Evolutionary conservation across 2,329 filamentous ascomycete genomes (phyloP), one percentile per base, ranked within the genome.

Genomic region (Cyanodermella asteris): DNA sequence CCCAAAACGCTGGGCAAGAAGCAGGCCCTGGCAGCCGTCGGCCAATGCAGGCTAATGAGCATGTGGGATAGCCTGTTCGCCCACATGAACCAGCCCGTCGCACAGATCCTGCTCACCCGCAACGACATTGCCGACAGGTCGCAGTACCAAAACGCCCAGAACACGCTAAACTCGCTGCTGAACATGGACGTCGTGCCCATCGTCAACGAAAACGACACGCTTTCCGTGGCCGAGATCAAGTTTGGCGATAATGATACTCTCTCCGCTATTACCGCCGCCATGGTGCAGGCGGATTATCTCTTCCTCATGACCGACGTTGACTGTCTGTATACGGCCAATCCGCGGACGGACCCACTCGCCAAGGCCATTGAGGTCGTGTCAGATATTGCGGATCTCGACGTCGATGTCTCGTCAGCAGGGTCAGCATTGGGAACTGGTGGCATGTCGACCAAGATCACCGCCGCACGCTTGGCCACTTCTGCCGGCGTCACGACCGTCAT

Each of bases 221-320:
- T 97, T 27, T 80, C 82, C 13, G 87, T 97, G 35, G 77, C 84
- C 22, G 87, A 97, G 61, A 97, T 97, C 54, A 94, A 94, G 57
- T 97, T 97, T 44, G 87, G 87, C 36, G 87, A 97, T 57, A 97
- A 97, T 40, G 87, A 97, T 49, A 97, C 87, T 2, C 59, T 97
- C 23, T 91, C 81, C 8, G 87, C 87, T 29, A 93, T 97, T 38
- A 91, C 87, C 1, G 80, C 87, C 1, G 87, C 76, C 36, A 94
- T 94, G 81, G 77, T 94, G 12, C 80, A 91, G 41, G 87, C 87
- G 25, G 82, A 97, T 42, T 78, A 91, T 40, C 61, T 97, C 7
- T 97, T 97, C 50, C 62, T 97, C 34, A 94, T 97, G 87, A 97
- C 87, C 1, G 87, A 97, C 43, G 87, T 97, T 23, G 87, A 97